A percentile compares a stretch with the other conserved stretches of the same genome.
phyloP scores from a whole-genome alignment of 352 stramenopile genomes.

The Pythium dissotocum region DNA sequence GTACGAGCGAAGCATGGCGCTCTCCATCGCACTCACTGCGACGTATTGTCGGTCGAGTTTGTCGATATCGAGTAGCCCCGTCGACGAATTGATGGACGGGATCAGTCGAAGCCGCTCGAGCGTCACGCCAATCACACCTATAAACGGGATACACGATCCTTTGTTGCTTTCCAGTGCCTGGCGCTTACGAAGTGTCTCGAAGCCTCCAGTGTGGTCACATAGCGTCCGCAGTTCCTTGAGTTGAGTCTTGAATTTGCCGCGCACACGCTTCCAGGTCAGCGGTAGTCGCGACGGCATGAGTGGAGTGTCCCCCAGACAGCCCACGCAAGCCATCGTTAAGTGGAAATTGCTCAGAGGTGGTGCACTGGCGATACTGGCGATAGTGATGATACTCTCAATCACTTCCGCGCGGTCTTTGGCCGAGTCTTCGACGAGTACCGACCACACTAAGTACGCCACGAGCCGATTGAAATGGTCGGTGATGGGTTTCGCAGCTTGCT shows the following conservation, averaged over 20 bases:
- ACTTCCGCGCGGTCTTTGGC: slow-evolving; percentile 65
- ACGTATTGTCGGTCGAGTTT: slow-evolving; percentile 26
- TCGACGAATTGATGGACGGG: slow-evolving; percentile 9
- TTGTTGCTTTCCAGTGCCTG: slow-evolving; percentile 47
- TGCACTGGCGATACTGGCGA: slow-evolving; percentile 46
- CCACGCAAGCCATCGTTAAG: slow-evolving; percentile 78
- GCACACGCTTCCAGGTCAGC: slow-evolving; percentile 72
- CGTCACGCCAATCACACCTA: slow-evolving; percentile 69
- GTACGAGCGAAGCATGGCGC: slow-evolving; percentile 27
- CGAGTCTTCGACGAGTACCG: slow-evolving; percentile 65
- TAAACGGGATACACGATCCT: slow-evolving; percentile 60
- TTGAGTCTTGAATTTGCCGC: slow-evolving; percentile 63
- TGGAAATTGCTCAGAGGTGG: slow-evolving; percentile 70
- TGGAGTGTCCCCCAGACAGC: slow-evolving; percentile 65
- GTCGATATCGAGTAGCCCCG: slow-evolving; percentile 21
- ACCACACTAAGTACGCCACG: slow-evolving; percentile 75
- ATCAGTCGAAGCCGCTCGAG: slow-evolving; percentile 54
- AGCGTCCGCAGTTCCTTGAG: slow-evolving; percentile 58
- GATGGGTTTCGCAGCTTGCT: slow-evolving; percentile 47
- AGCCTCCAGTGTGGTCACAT: slow-evolving; percentile 71
- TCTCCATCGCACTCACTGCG: slow-evolving; percentile 25
- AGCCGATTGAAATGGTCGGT: slow-evolving; percentile 68
- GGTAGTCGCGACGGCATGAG: slow-evolving; percentile 72
- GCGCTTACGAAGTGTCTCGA: slow-evolving; percentile 65
- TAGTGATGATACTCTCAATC: slow-evolving; percentile 72